Evolutionary conservation across 2,329 filamentous ascomycete genomes (phyloP), one percentile per base, ranked within the genome.

Genomic region (Trichocomaceae sp.): DNA sequence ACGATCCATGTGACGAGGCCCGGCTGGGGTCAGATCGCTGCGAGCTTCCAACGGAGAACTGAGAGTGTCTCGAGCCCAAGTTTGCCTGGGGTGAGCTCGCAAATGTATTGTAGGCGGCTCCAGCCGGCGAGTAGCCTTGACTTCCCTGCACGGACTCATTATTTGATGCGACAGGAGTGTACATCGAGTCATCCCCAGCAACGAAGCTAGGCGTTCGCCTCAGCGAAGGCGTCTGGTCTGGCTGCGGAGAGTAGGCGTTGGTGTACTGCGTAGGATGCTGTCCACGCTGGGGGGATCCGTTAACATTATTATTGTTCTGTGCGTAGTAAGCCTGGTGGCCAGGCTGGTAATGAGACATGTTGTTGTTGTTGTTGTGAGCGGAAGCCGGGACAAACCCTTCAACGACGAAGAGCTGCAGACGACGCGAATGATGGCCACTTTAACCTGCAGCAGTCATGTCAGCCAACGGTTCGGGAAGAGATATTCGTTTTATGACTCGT

Each of bases 161-260:
- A 29, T 35, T 48, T 49, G 35, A 20, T 12, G 42, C 44, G 13
- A 45, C 46, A n/a, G 54, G 42, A 41, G 49, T 5, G 26, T 56
- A 56, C 26, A 53, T 10, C 48, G 78, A 75, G 68, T 92, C 87
- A 69, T 93, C 88, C 60, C 86, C 87, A 61, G 79, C 83, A 69
- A 90, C 85, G 75, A 88, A 90, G 75, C 86, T 92, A 48, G 82
- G 80, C 60, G 83, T 80, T 61, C 87, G 79, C 57, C 73, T 73
- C 59, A 76, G 68, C 45, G 71, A 64, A 56, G 69, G 68, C 42
- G 71, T 63, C 59, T 68, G 68, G 26, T 57, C 68, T 50, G 72
- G 69, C 55, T 73, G 75, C 42, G 72, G 59, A 63, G 69, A 58
- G 60, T 74, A 69, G 63, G 66, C 59, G 39, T 42, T 42, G 64